Conservation (phyloP, 2,329 filamentous ascomycete species). For the Diaporthe citriasiana region DNA sequence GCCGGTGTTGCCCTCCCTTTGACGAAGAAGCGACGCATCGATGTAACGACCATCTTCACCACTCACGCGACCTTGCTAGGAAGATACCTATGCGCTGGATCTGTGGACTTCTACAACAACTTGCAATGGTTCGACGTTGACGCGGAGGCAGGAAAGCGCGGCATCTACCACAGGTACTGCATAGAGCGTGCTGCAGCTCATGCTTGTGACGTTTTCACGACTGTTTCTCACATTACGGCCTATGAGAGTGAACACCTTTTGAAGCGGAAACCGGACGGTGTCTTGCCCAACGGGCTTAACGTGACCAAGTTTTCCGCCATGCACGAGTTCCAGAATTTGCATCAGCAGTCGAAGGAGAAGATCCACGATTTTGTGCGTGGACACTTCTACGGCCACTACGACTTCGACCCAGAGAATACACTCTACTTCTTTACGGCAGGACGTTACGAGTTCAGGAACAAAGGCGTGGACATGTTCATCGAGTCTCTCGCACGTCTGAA, state of each 20-base stretch:
- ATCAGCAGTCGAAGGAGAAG: conserved; percentile 96
- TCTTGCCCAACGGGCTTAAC: conserved; percentile 95
- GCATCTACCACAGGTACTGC: conserved; percentile 98
- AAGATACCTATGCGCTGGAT: conserved; percentile 95
- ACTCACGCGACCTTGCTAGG: conserved; percentile 96
- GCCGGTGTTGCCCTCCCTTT: conserved; percentile 93
- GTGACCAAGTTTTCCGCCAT: conserved; percentile 99
- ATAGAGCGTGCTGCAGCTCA: conserved; percentile 96
- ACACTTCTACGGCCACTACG: conserved; percentile 98
- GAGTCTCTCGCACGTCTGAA: conserved; percentile 95
- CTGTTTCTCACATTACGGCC: conserved; percentile 97
- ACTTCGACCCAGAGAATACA: conserved; percentile 96
- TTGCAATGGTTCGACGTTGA: conserved; percentile 97
- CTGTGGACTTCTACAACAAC: conserved; percentile 99
- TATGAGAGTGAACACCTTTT: conserved; percentile 98
- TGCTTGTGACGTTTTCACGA: conserved; percentile 96
- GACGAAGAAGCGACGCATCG: conserved; percentile 93
- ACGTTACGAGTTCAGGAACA: conserved; percentile 97
- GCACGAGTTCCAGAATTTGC: conserved; percentile 98
- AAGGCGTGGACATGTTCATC: conserved; percentile 99
- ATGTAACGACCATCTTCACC: conserved; percentile 98
- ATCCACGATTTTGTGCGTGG: conserved; percentile 98
- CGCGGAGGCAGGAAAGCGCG: conserved; percentile 95
- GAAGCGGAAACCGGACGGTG: conserved; percentile 97
- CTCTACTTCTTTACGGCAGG: conserved; percentile 98